A percentile compares a stretch with the other conserved stretches of the same genome.
Evolutionary conservation across 345 rosid genomes (phyloP).

Genomic region (Salix viminalis): DNA sequence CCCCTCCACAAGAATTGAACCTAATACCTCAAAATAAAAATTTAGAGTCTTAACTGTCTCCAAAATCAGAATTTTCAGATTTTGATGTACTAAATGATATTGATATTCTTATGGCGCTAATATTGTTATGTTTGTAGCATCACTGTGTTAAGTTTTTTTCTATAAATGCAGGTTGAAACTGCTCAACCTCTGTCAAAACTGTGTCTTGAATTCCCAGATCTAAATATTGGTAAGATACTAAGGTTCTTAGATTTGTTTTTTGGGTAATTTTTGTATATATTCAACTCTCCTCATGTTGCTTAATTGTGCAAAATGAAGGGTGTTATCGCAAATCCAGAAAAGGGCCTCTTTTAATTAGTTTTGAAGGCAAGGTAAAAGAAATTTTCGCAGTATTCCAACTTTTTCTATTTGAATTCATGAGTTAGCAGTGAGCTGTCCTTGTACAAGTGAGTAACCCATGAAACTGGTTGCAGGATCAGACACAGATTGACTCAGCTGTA

Average conservation of each 20-base stretch:
- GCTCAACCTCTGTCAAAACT: slow-evolving; percentile 79
- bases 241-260: background rate
- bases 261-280: background rate
- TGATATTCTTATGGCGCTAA: too few relatives aligned
- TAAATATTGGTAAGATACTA: slow-evolving; percentile 53
- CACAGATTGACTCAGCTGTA: slow-evolving; percentile 48
- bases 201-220: slow-evolving; percentile 82
- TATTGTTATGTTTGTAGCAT: slow-evolving; percentile 1
- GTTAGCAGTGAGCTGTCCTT: background rate
- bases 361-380: slow-evolving; percentile 73
- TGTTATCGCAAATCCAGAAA: slow-evolving; percentile 71
- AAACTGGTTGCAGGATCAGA: slow-evolving; percentile 44
- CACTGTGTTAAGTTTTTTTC: background rate
- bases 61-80: too few relatives aligned
- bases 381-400: background rate
- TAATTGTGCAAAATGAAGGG: slow-evolving; percentile 36
- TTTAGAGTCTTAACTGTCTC: too few relatives aligned
- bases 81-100: too few relatives aligned
- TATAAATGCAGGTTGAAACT: slow-evolving; percentile 64
- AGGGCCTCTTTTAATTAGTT: slow-evolving; percentile 54
- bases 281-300: slow-evolving; percentile 11
- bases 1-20: too few relatives aligned
- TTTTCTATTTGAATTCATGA: background rate
- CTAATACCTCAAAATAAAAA: too few relatives aligned
- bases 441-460: background rate